Evolutionary conservation across 768 basidiomycete species (phyloP).

Genomic region (Podaxis sp.): DNA sequence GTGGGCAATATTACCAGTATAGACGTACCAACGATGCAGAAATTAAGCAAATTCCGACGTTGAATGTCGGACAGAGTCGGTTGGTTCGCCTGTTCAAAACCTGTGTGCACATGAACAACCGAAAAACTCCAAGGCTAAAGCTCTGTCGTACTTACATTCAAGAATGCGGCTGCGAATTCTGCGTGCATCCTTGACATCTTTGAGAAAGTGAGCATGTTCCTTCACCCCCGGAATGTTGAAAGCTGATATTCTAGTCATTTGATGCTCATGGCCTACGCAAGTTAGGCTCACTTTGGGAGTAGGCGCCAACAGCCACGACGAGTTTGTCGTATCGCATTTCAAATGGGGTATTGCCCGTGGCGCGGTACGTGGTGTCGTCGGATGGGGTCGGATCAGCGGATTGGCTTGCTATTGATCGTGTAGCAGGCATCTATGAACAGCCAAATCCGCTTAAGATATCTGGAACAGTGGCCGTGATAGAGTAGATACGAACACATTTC

Average conservation of each 20-base stretch:
- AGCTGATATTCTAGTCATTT: conserved; percentile 25
- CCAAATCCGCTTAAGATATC: background rate
- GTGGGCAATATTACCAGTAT: background rate
- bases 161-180: conserved; percentile 66
- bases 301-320: conserved; percentile 81
- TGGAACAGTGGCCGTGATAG: background rate
- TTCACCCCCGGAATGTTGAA: conserved; percentile 75
- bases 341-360: conserved; percentile 33
- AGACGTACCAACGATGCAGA: conserved; percentile 75
- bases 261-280: background rate
- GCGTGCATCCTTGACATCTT: conserved; percentile 73
- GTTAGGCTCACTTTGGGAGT: conserved; percentile 63
- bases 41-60: conserved; percentile 72
- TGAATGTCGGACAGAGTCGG: conserved; percentile 73
- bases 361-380: conserved; percentile 10
- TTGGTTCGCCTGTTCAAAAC: conserved; percentile 84
- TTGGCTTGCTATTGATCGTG: conserved; percentile 33
- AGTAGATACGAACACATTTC: conserved; percentile 44
- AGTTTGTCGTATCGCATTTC: conserved; percentile 72
- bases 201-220: conserved; percentile 77
- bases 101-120: conserved; percentile 22
- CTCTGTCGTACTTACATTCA: conserved; percentile 47
- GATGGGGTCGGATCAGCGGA: conserved; percentile 21
- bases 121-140: background rate
- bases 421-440: conserved; percentile 54